phyloP scores from a whole-genome alignment of 2,329 filamentous ascomycete genomes.

The Aspergillus ochraceus region DNA sequence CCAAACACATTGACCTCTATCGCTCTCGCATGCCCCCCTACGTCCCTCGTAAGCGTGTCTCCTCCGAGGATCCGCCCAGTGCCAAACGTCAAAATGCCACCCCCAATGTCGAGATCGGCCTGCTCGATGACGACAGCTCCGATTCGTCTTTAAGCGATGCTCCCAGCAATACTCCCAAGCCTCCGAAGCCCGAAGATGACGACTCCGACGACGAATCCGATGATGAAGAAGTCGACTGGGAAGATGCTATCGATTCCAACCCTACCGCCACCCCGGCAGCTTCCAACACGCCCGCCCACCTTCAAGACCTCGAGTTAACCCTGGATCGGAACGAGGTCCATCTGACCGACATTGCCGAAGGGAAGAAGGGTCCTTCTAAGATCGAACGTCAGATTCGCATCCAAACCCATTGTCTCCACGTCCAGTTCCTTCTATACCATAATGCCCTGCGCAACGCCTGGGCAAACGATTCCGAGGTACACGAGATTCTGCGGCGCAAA shows the following conservation, averaged over 20 bases:
- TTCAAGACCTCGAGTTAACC: conserved; percentile 73
- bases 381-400: conserved; percentile 76
- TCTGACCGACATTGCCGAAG: conserved; percentile 60
- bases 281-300: conserved; percentile 49
- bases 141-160: conserved; percentile 41
- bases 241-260: conserved; percentile 52
- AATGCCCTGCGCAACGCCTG: conserved; percentile 84
- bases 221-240: conserved; percentile 59
- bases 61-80: conserved; percentile 35
- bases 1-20: conserved; percentile 10
- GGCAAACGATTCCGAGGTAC: conserved; percentile 74
- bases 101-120: conserved; percentile 22
- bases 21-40: conserved; percentile 46
- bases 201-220: conserved; percentile 55
- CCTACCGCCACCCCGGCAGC: conserved; percentile 26
- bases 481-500: conserved; percentile 73
- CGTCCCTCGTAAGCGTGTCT: conserved; percentile 44
- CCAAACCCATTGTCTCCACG: conserved; percentile 83
- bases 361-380: conserved; percentile 83
- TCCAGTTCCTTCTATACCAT: conserved; percentile 84
- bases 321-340: conserved; percentile 57
- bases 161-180: conserved; percentile 37
- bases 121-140: conserved; percentile 26
- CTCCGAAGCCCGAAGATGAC: conserved; percentile 50
- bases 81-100: conserved; percentile 37